Evolutionary conservation across 2,329 filamentous ascomycete genomes (phyloP).

Genomic region (Zarea fungicola): DNA sequence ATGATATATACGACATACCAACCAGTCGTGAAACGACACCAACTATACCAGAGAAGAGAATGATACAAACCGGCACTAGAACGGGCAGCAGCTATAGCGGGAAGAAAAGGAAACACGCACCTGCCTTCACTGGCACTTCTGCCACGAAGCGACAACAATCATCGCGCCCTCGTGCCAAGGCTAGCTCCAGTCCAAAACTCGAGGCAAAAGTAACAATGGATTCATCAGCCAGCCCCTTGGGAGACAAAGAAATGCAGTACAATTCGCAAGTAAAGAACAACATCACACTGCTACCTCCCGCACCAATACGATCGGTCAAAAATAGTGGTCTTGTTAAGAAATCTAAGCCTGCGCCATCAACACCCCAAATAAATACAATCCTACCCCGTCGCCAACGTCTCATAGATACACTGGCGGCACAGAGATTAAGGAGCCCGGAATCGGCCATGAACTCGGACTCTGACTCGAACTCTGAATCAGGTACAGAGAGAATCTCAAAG

Average conservation of each 20-base stretch:
- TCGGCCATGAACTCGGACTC: slow-evolving; percentile 21
- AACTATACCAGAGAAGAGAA: neutral
- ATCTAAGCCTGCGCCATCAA: neutral
- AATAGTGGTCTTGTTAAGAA: neutral
- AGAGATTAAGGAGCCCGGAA: slow-evolving; percentile 31
- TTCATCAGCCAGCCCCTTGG: neutral
- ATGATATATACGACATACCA: slow-evolving; percentile 12
- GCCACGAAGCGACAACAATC: neutral
- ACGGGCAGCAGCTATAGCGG: neutral
- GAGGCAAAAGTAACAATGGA: neutral
- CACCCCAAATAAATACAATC: neutral
- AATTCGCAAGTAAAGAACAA: neutral
- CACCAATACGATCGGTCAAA: neutral
- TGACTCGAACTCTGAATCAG: neutral
- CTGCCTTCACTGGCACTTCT: neutral
- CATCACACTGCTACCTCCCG: neutral
- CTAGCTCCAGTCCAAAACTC: neutral
- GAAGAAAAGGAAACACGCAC: slow-evolving; percentile 10
- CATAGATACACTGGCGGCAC: slow-evolving; percentile 39
- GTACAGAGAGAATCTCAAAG: neutral
- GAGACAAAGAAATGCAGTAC: neutral
- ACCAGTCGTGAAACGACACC: slow-evolving; percentile 6
- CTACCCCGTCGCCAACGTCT: slow-evolving; percentile 23
- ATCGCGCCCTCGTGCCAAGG: neutral
- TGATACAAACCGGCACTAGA: neutral